Percentiles rank a stretch among this genome's conserved stretches.
These are phyloP conservation scores for Silene uniflora DNA, from an alignment of 148 eudicot genomes.

Conservation along the genomic window DNA sequence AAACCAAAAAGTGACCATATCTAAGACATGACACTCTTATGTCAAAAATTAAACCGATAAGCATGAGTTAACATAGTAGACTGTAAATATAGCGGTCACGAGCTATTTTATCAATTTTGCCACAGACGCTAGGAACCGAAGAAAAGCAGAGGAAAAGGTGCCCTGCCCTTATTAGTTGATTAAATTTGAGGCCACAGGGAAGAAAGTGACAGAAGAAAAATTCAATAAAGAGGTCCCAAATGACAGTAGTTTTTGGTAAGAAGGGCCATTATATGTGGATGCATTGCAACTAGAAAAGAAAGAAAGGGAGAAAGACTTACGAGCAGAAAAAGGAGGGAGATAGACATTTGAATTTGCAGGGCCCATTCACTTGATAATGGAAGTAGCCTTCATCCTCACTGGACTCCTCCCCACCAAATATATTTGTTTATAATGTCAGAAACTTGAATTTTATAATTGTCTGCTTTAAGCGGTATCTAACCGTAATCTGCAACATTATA, in stretches of 20 bases:
- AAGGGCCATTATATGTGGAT: conserved; percentile 27
- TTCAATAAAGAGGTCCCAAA: conserved; percentile 21
- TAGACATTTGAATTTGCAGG: conserved; percentile 31
- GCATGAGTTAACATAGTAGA: conserved; percentile 5
- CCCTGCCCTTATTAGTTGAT: conserved; percentile 18
- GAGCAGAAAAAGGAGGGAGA: conserved; percentile 30
- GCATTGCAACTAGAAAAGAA: conserved; percentile 22
- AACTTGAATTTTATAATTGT: neutral
- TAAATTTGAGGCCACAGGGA: conserved; percentile 16
- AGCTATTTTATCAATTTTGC: neutral
- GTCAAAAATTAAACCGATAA: conserved; percentile 5
- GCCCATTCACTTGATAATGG: conserved; percentile 35
- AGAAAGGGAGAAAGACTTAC: conserved; percentile 23
- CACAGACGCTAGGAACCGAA: conserved; percentile 10
- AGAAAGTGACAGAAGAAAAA: conserved; percentile 20
- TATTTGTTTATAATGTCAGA: conserved; percentile 4
- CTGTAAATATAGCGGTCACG: neutral
- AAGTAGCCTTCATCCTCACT: conserved; percentile 43
- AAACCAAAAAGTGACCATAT: neutral
- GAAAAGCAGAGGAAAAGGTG: conserved; percentile 16
- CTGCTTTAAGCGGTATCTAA: conserved; percentile 12
- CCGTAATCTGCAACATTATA: conserved; percentile 11
- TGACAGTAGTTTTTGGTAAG: conserved; percentile 19
- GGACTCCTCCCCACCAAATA: conserved; percentile 39
- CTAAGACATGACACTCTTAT: conserved; percentile 4